Evolutionary conservation across 495 filamentous ascomycete species (phyloP).

Genomic region (Hyaloscypha bicolor): DNA sequence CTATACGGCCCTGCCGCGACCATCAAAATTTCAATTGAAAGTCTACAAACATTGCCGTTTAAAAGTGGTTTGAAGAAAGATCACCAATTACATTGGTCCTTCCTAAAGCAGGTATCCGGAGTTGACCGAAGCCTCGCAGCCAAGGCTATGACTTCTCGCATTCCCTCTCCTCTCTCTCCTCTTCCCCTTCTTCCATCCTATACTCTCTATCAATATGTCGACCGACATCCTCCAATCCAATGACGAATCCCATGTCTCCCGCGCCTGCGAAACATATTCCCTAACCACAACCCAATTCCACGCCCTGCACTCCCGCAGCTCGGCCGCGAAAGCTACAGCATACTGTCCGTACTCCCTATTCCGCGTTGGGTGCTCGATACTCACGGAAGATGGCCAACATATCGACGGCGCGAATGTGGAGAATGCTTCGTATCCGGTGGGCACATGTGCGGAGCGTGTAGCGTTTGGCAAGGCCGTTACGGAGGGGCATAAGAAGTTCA

Average conservation of each 20-base stretch:
- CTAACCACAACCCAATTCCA: constrained; percentile 62
- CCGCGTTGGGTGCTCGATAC: constrained; percentile 82
- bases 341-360: constrained; percentile 96
- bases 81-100: not conserved
- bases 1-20: no score
- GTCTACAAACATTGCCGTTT: no score
- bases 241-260: constrained; percentile 17
- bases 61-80: not conserved
- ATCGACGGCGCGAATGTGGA: constrained; percentile 87
- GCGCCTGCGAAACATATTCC: constrained; percentile 40
- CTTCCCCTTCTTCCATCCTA: not conserved
- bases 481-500: constrained; percentile 69
- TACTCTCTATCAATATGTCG: constrained; percentile 16
- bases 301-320: constrained; percentile 58
- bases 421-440: constrained; percentile 90
- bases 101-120: not conserved
- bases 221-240: constrained; percentile 17
- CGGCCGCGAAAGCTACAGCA: constrained; percentile 69
- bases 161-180: not conserved
- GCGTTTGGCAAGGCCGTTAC: constrained; percentile 80
- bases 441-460: constrained; percentile 90
- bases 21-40: no score
- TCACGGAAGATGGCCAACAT: constrained; percentile 63
- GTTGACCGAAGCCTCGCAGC: constrained; percentile 2
- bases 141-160: constrained; percentile 3